Evolutionary conservation across 1,284 basidiomycete genomes (phyloP), one percentile per base, ranked within the genome.

Genomic region (Phlebopus sp.): DNA sequence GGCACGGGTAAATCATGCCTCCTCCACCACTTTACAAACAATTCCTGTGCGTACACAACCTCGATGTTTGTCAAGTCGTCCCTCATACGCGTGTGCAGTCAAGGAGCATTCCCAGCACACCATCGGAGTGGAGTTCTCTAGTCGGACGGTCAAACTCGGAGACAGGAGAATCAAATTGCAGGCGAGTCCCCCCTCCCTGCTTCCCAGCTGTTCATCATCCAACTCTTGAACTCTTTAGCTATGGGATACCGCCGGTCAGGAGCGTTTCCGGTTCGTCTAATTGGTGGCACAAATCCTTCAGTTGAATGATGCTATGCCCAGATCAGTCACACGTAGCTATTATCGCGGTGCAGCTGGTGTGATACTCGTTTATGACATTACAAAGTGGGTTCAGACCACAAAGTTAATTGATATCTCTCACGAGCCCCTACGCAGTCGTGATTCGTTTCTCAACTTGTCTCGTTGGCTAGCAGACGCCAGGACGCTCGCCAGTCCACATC

Each of bases 221-320:
- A 56, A 41, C 27, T 51, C 50, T 43, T 56, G 15, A 30, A 47
- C 21, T 55, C 40, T 43, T 42, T 61, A 97, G 90, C 72, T 97
- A 44, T 97, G 94, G 94, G 94, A 97, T 69, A 97, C 93, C n/a
- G 93, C 93, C 32, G 93, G 93, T 15, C 94, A 97, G 70, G 94
- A 97, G 69, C 79, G 94, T 53, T 97, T 97, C 67, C 80, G 92
- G 82, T 89, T 52, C 48, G 76, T 64, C 32, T 23, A n/a, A 47
- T 43, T 44, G 34, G 25, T 37, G 52, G 45, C 47, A 47, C 17
- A 17, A 44, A 46, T 41, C 38, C 10, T 30, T 14, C 49, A 25
- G 32, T 52, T 55, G 38, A 51, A 51, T 34, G 48, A 39, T 50
- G 14, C 46, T 32, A 35, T 38, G 46, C 42, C 37, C 58, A 90